Evolutionary conservation across 805 yeast genomes (phyloP).

Genomic region (Pichia thaimueangensis): DNA sequence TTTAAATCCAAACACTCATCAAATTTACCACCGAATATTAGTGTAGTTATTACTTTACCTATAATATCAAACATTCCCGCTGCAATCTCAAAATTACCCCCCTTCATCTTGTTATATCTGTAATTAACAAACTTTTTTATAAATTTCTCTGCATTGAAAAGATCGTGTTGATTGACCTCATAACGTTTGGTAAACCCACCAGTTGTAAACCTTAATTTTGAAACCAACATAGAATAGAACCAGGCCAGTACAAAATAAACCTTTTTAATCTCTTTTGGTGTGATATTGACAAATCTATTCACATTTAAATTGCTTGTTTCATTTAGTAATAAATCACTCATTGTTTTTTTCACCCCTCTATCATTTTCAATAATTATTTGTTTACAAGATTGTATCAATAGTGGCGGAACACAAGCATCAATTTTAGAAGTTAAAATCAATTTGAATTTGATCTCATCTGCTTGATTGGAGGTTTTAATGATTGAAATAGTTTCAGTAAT

Average conservation of each 20-base stretch:
- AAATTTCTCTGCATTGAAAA: slow-evolving; percentile 41
- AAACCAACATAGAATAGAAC: slow-evolving; percentile 62
- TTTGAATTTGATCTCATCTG: slow-evolving; percentile 36
- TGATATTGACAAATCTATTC: not conserved
- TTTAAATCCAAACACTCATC: slow-evolving; percentile 36
- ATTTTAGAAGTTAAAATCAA: slow-evolving; percentile 62
- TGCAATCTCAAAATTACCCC: slow-evolving; percentile 2
- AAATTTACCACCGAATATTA: slow-evolving; percentile 65
- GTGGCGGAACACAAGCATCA: slow-evolving; percentile 43
- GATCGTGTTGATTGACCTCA: slow-evolving; percentile 73
- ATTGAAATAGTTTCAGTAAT: slow-evolving; percentile 42
- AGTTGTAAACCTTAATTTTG: slow-evolving; percentile 53
- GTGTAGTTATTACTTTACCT: slow-evolving; percentile 40
- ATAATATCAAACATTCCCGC: slow-evolving; percentile 21
- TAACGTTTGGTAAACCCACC: slow-evolving; percentile 54
- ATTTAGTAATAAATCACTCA: slow-evolving; percentile 25
- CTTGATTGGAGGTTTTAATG: slow-evolving; percentile 6
- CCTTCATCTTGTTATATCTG: not conserved
- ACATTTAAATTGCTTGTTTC: slow-evolving; percentile 22
- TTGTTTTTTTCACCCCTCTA: slow-evolving; percentile 48
- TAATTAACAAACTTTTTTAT: slow-evolving; percentile 37
- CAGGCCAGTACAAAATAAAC: slow-evolving; percentile 54
- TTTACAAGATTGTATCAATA: slow-evolving; percentile 48
- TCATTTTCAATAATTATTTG: slow-evolving; percentile 56
- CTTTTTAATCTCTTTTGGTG: slow-evolving; percentile 40